A percentile compares a stretch with the other conserved stretches of the same genome.
Evolutionary conservation across 179 eudicot species (phyloP).

Genomic region (Carnegiea gigantea): DNA sequence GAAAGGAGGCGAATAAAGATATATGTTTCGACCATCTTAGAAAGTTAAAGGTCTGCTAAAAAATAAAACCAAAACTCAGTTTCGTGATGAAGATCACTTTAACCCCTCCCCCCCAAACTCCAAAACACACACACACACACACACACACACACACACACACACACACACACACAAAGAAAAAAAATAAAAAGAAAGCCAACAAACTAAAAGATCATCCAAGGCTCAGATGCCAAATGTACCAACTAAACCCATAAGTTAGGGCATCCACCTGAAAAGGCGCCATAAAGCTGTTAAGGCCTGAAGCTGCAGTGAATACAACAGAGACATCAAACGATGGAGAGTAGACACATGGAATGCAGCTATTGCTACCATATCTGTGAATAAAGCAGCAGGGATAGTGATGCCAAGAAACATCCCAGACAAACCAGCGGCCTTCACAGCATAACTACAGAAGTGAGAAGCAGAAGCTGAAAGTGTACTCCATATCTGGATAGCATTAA

Average conservation of each 20-base stretch:
- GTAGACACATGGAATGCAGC: constrained; percentile 62
- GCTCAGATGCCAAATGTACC: constrained; percentile 5
- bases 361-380: constrained; percentile 57
- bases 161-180: background rate
- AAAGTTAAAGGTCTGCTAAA: background rate
- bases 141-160: background rate
- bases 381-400: constrained; percentile 70
- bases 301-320: constrained; percentile 77
- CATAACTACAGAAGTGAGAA: constrained; percentile 43
- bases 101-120: background rate
- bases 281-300: constrained; percentile 82
- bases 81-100: background rate
- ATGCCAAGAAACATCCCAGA: constrained; percentile 73
- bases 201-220: background rate
- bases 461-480: constrained; percentile 74
- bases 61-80: background rate
- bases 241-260: background rate
- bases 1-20: constrained; percentile 4
- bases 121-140: background rate
- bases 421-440: constrained; percentile 58
- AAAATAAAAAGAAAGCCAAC: too few relatives aligned
- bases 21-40: background rate
- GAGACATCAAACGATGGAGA: constrained; percentile 68
- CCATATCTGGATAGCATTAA: constrained; percentile 92
- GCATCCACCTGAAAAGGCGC: constrained; percentile 88